Base-by-base conservation (phyloP, 2,329 filamentous ascomycete species). In the Xylaria hypoxylon region DNA sequence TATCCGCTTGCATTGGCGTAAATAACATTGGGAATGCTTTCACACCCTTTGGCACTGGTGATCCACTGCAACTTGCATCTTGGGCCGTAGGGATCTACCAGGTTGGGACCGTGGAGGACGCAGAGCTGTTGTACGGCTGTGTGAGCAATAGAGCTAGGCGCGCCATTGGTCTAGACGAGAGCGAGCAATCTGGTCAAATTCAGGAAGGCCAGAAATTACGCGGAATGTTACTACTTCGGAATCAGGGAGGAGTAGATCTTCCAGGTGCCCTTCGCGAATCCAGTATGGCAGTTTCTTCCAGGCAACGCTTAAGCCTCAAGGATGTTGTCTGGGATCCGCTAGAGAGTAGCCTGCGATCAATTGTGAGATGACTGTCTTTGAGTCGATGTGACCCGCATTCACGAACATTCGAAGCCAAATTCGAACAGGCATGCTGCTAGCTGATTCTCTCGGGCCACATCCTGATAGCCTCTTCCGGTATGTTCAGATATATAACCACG, bases 1-100 rank as follows among this genome's bases (percentile, higher is more conserved):
- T 92, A 3, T 83, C 88, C 65, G 88, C 84, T 22, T 87, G 87
- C 15, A 83, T 92, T 5, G 86, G 88, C 1, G 83, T 91, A 42
- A 92, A 92, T 73, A 93, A 93, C 72, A 86, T 93, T 15, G 90
- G 90, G 19, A 93, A 93, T 74, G 89, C 90, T 0, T 92, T 93
- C 72, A 92, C 90, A 6, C 90, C 90, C 0, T 87, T 89, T 73
- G 90, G 90, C 0, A 87, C 81, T 19, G 88, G 85, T 44, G 90
- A 92, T 78, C 90, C 90, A 1, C 75, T 93, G 55, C 81, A 81
- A 45, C 79, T 92, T 48, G 89, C 89, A 22, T 87, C 84, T 69
- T 78, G 89, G 59, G 87, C 87, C 1, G 87, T 92, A 0, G 89
- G 88, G 0, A 74, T 92, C 3, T 92, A 92, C 73, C 89, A 92